Percentiles rank a stretch among this genome's conserved stretches.
phyloP scores from a whole-genome alignment of 805 yeast species.

The Grigorovia jiainica region DNA sequence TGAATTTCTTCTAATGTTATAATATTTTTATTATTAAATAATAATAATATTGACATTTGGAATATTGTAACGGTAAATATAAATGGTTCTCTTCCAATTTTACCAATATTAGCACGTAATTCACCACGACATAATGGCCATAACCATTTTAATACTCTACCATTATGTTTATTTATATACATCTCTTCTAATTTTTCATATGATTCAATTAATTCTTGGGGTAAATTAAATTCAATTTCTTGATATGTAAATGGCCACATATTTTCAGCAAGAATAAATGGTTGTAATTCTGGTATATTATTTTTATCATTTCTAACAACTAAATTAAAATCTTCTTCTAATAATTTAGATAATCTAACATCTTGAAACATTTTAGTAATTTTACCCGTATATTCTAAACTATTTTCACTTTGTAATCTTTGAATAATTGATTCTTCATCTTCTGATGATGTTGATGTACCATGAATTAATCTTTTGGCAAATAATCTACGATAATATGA shows the following conservation, averaged over 20 bases:
- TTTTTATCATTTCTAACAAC: slow-evolving; percentile 24
- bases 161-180: slow-evolving; percentile 69
- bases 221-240: slow-evolving; percentile 46
- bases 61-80: slow-evolving; percentile 71
- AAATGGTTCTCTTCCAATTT: slow-evolving; percentile 74
- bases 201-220: slow-evolving; percentile 54
- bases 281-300: slow-evolving; percentile 44
- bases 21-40: slow-evolving; percentile 56
- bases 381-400: slow-evolving; percentile 85
- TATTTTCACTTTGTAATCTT: slow-evolving; percentile 79
- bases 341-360: slow-evolving; percentile 72
- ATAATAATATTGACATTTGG: slow-evolving; percentile 77
- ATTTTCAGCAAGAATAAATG: slow-evolving; percentile 74
- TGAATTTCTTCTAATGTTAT: slow-evolving; percentile 47
- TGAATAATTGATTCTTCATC: slow-evolving; percentile 78
- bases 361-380: slow-evolving; percentile 95
- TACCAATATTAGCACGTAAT: slow-evolving; percentile 73
- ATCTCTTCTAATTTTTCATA: slow-evolving; percentile 58
- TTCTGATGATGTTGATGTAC: slow-evolving; percentile 72
- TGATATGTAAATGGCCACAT: slow-evolving; percentile 67
- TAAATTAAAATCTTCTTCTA: slow-evolving; percentile 39
- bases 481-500: slow-evolving; percentile 81
- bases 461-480: slow-evolving; percentile 81
- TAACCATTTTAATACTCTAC: slow-evolving; percentile 88
- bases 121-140: slow-evolving; percentile 95